Conservation (phyloP, 164 flowering plant species). For the Vitis cinerea region DNA sequence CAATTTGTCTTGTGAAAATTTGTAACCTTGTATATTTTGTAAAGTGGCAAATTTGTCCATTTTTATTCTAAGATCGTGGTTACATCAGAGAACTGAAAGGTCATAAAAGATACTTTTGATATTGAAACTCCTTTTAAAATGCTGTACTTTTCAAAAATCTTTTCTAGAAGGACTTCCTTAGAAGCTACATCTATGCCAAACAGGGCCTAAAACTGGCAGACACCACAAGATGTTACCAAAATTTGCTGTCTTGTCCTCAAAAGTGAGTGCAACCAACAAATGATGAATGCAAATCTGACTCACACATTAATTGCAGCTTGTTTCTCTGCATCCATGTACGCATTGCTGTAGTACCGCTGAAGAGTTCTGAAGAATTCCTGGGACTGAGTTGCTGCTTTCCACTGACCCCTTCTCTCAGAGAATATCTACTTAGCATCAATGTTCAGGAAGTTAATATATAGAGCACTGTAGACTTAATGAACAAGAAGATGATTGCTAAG, state of each 20-base stretch:
- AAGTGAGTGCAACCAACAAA: neutral
- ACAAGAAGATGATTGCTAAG: neutral
- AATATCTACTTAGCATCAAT: constrained; percentile 35
- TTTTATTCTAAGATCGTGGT: too few species aligned
- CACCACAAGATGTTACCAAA: neutral
- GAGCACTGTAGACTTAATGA: neutral
- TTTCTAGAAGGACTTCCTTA: too few species aligned
- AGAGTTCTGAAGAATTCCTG: constrained; percentile 63
- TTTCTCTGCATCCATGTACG: constrained; percentile 56
- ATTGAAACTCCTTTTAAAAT: too few species aligned
- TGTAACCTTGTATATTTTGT: too few species aligned
- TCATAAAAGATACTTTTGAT: too few species aligned
- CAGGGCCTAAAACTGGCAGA: neutral
- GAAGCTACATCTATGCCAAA: too few species aligned
- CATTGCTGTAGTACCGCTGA: constrained; percentile 58
- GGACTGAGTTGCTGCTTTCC: constrained; percentile 57
- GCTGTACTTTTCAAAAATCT: too few species aligned
- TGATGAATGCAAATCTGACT: constrained; percentile 10
- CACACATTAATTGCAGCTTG: constrained; percentile 57
- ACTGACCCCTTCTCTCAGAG: constrained; percentile 56
- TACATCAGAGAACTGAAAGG: too few species aligned
- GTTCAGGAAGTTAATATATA: neutral
- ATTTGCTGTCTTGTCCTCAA: neutral
- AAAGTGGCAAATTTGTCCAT: too few species aligned
- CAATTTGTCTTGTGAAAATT: too few species aligned